Evolutionary conservation across 2,329 filamentous ascomycete genomes (phyloP).

Genomic region (Botrytis elliptica): DNA sequence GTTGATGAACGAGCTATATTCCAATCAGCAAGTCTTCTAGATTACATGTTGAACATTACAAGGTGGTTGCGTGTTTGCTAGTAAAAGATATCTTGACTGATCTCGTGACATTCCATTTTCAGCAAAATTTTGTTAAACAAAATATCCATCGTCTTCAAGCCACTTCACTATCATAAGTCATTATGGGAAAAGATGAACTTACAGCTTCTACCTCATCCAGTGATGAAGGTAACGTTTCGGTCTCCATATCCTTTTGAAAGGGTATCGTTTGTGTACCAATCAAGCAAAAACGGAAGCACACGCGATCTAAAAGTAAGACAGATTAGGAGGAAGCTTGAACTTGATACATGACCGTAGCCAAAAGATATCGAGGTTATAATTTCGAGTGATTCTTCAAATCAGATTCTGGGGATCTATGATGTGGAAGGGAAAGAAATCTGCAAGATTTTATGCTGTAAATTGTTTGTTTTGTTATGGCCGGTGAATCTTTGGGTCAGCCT

Average conservation of each 20-base stretch:
- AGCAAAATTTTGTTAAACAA: background rate
- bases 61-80: background rate
- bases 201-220: conserved; percentile 37
- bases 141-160: background rate
- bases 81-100: background rate
- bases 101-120: background rate
- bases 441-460: background rate
- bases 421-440: background rate
- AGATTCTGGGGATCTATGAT: background rate
- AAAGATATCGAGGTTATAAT: background rate
- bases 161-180: background rate
- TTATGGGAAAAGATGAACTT: conserved; percentile 20
- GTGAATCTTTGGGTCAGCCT: conserved; percentile 9
- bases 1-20: conserved; percentile 47
- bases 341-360: conserved; percentile 7
- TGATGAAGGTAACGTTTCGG: conserved; percentile 33
- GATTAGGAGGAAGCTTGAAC: background rate
- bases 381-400: background rate
- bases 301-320: background rate
- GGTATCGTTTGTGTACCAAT: background rate
- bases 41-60: background rate
- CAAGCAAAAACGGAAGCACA: conserved; percentile 4
- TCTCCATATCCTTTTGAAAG: conserved; percentile 20
- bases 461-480: conserved; percentile 3
- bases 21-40: background rate